Evolutionary conservation across 176 grass and related monocot genomes (phyloP).

Genomic region (Phoenix roebelenii): DNA sequence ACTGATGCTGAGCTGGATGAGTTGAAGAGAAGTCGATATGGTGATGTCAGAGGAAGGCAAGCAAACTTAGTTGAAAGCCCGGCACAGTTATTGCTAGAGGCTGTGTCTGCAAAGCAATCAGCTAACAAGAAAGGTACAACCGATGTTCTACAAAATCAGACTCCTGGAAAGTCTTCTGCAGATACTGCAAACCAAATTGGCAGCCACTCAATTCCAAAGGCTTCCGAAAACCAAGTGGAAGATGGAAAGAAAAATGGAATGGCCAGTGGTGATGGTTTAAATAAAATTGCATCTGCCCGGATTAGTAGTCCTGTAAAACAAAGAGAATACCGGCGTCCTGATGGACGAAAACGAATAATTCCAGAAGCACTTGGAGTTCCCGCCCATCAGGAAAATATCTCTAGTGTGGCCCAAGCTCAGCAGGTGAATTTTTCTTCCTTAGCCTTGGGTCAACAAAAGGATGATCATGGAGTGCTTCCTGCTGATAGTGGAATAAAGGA

Average conservation of each 20-base stretch:
- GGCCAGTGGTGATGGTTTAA: slow-evolving; percentile 34
- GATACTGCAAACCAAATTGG: slow-evolving; percentile 32
- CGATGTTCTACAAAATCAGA: slow-evolving; percentile 38
- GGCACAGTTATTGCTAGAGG: slow-evolving; percentile 73
- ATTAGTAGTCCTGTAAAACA: slow-evolving; percentile 86
- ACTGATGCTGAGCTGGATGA: slow-evolving; percentile 90
- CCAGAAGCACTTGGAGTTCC: slow-evolving; percentile 95
- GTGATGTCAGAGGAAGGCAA: slow-evolving; percentile 89
- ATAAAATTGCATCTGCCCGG: slow-evolving; percentile 29
- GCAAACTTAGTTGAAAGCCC: slow-evolving; percentile 87
- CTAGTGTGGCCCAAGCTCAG: slow-evolving; percentile 37
- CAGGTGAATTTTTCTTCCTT: slow-evolving; percentile 49
- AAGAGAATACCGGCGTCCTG: slow-evolving; percentile 85
- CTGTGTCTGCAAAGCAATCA: slow-evolving; percentile 67
- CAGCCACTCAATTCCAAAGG: slow-evolving; percentile 45
- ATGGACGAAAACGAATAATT: slow-evolving; percentile 97
- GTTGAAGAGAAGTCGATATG: slow-evolving; percentile 83
- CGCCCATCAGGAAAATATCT: slow-evolving; percentile 57
- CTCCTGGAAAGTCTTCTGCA: slow-evolving; percentile 30
- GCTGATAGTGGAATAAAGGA: slow-evolving; percentile 37
- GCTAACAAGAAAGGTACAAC: slow-evolving; percentile 39
- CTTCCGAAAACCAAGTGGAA: slow-evolving; percentile 44
- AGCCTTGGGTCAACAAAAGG: slow-evolving; percentile 10
- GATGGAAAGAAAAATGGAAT: slow-evolving; percentile 42
- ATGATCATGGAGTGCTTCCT: slow-evolving; percentile 37